Percentiles rank a stretch among this genome's conserved stretches.
Evolutionary conservation across 2,329 filamentous ascomycete genomes (phyloP).

Genomic region (Ophiosphaerella korrae): DNA sequence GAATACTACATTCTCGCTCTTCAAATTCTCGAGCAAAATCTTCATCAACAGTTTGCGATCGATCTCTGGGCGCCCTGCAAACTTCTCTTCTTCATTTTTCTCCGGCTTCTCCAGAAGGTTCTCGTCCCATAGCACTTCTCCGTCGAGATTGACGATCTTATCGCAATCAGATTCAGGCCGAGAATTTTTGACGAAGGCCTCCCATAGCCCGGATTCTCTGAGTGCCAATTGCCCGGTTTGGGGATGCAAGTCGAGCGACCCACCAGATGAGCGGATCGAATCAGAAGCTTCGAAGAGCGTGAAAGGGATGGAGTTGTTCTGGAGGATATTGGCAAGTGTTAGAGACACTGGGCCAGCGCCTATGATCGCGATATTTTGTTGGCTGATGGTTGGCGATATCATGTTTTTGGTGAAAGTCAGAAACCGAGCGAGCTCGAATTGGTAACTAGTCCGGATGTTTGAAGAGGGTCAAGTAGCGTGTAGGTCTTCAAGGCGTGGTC

Average conservation of each 20-base stretch:
- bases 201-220: conserved; percentile 56
- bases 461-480: too few relatives aligned
- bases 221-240: conserved; percentile 58
- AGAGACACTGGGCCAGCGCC: conserved; percentile 53
- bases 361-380: conserved; percentile 42
- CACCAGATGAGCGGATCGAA: conserved; percentile 42
- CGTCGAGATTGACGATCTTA: conserved; percentile 51
- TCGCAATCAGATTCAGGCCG: conserved; percentile 60
- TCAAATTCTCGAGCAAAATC: conserved; percentile 52
- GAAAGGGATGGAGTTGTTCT: conserved; percentile 52
- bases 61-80: conserved; percentile 53
- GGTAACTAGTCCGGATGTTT: too few relatives aligned
- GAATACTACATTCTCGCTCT: conserved; percentile 45
- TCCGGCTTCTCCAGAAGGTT: conserved; percentile 45
- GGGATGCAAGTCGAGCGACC: conserved; percentile 59
- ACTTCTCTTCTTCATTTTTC: conserved; percentile 35
- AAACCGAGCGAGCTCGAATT: background rate
- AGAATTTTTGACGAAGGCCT: conserved; percentile 57
- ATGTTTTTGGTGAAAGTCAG: background rate
- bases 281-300: conserved; percentile 54
- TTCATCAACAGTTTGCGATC: conserved; percentile 50
- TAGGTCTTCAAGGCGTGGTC: too few relatives aligned
- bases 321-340: conserved; percentile 59
- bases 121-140: conserved; percentile 38
- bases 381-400: background rate